phyloP scores from a whole-genome alignment of 2,329 filamentous ascomycete genomes.

The Paramyrothecium sp. region DNA sequence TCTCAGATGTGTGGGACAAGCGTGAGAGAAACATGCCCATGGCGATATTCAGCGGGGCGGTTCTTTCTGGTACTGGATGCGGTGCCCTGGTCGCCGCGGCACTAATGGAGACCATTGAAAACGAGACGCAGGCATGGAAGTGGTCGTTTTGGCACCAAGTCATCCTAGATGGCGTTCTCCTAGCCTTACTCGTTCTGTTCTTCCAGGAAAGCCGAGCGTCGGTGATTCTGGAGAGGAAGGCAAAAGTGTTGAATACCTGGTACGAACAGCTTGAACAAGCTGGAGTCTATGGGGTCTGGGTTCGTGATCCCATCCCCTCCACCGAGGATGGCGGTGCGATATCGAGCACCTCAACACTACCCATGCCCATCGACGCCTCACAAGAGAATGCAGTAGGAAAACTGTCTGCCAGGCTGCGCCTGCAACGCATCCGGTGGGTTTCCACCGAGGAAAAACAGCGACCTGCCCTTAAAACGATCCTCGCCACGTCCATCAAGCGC shows the following conservation, averaged over 20 bases:
- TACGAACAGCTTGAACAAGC: slow-evolving; percentile 70
- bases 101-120: slow-evolving; percentile 60
- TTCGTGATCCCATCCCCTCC: slow-evolving; percentile 14
- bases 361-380: slow-evolving; percentile 8
- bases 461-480: slow-evolving; percentile 65
- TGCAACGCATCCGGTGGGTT: slow-evolving; percentile 69
- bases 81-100: slow-evolving; percentile 73
- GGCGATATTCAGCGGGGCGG: slow-evolving; percentile 80
- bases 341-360: slow-evolving; percentile 18
- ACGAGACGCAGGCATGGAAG: slow-evolving; percentile 58
- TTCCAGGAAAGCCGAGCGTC: slow-evolving; percentile 82
- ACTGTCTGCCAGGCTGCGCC: slow-evolving; percentile 4
- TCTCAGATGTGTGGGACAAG: slow-evolving; percentile 81
- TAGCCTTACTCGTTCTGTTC: slow-evolving; percentile 60
- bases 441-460: slow-evolving; percentile 78
- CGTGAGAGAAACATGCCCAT: slow-evolving; percentile 83
- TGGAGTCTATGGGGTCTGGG: slow-evolving; percentile 53
- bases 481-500: slow-evolving; percentile 70
- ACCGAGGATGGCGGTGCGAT: slow-evolving; percentile 7
- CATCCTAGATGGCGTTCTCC: slow-evolving; percentile 64
- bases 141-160: slow-evolving; percentile 90
- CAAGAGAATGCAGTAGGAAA: slow-evolving; percentile 5
- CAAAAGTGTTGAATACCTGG: slow-evolving; percentile 71
- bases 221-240: slow-evolving; percentile 76
- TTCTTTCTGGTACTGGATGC: slow-evolving; percentile 75